Conservation (phyloP, 108 stramenopile genomes). For the Stephanodiscus minutulus region DNA sequence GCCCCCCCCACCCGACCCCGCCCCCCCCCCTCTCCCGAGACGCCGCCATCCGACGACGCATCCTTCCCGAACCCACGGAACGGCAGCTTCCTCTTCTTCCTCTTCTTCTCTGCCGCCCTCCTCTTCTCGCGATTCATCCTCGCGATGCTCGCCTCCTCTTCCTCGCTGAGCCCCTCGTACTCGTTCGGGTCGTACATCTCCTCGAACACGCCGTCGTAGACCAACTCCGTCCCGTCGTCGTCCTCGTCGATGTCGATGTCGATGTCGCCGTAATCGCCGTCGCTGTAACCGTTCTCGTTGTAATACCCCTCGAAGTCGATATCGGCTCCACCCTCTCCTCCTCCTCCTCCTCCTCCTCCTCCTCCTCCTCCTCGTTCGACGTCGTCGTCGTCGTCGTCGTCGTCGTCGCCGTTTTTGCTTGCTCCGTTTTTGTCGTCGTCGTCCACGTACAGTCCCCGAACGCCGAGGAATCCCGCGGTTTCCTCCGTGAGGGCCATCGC, state of each 20-base stretch:
- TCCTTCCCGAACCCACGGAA: constrained; percentile 67
- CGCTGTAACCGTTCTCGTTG: constrained; percentile 34
- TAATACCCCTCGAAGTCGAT: constrained; percentile 33
- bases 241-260: constrained; percentile 54
- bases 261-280: constrained; percentile 41
- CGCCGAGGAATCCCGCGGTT: constrained; percentile 46
- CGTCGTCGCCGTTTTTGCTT: constrained; percentile 44
- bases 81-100: constrained; percentile 68
- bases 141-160: constrained; percentile 46
- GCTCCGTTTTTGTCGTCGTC: constrained; percentile 32
- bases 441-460: constrained; percentile 47
- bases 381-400: background rate
- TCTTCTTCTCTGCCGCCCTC: constrained; percentile 67
- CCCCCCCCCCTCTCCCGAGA: too few relatives aligned
- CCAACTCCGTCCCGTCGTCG: constrained; percentile 58
- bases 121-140: constrained; percentile 80
- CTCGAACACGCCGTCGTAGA: constrained; percentile 69
- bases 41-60: background rate
- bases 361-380: background rate
- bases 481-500: constrained; percentile 50
- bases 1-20: too few relatives aligned
- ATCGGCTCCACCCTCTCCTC: too few relatives aligned
- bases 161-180: constrained; percentile 46
- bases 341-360: constrained; percentile 29
- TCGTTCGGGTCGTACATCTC: constrained; percentile 53